Evolutionary conservation across 140 eudicot species (phyloP).

Genomic region (Anethum foeniculum): DNA sequence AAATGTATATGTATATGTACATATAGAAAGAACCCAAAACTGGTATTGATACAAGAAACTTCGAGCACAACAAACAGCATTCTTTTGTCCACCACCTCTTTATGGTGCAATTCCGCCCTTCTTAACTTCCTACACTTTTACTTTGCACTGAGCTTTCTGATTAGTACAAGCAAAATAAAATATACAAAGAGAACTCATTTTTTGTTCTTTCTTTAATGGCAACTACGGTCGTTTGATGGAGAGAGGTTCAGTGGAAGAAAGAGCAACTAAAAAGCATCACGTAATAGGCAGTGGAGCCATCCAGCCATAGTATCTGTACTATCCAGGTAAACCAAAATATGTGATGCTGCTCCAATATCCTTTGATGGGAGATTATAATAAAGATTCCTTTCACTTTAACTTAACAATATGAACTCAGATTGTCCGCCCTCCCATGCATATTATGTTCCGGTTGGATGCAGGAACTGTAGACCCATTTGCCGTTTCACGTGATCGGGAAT

Average conservation of each 20-base stretch:
- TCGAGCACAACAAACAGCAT: conserved; percentile 5
- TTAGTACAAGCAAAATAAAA: conserved; percentile 22
- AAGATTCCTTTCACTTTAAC: background rate
- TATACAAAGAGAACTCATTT: conserved; percentile 16
- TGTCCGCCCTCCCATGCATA: conserved; percentile 1
- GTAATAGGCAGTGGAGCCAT: conserved; percentile 12
- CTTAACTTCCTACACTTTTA: background rate
- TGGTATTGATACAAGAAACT: conserved; percentile 11
- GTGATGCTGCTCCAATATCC: conserved; percentile 1
- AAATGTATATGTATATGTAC: background rate
- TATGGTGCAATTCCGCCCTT: background rate
- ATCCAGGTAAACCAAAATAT: conserved; percentile 14
- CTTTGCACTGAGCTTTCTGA: conserved; percentile 15
- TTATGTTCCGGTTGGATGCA: conserved; percentile 46
- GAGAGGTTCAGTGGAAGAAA: background rate
- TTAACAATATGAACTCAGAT: conserved; percentile 10
- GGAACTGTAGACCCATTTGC: conserved; percentile 59
- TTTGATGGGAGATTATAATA: conserved; percentile 8
- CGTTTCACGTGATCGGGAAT: conserved; percentile 75
- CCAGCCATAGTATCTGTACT: conserved; percentile 4
- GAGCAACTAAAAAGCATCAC: background rate
- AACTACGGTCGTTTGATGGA: background rate
- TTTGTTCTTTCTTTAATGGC: background rate
- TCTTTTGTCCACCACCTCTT: conserved; percentile 1
- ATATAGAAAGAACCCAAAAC: background rate